These are phyloP conservation scores for Populus hybrid DNA, from an alignment of 441 rosid genomes.

Conservation along the genomic window DNA sequence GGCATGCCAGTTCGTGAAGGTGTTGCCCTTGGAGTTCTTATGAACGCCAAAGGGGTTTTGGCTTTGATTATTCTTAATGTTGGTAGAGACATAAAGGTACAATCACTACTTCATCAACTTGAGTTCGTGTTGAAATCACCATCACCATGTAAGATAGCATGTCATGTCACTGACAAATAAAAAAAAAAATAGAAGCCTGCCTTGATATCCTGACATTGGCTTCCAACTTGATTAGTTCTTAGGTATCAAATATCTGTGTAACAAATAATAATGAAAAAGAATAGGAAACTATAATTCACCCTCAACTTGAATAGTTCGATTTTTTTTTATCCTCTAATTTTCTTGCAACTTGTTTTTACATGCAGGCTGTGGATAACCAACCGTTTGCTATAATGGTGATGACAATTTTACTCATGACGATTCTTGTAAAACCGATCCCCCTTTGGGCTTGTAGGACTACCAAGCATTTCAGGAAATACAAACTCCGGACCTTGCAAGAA, in stretches of 20 bases:
- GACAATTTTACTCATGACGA: conserved; percentile 38
- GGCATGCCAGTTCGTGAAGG: conserved; percentile 29
- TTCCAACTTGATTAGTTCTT: background rate
- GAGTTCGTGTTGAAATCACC: background rate
- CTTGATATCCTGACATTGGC: background rate
- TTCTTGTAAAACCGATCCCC: conserved; percentile 41
- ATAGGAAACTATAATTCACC: too few species aligned
- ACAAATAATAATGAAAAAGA: too few species aligned
- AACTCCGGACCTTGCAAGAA: conserved; percentile 34
- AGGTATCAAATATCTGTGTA: too few species aligned
- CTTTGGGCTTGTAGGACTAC: conserved; percentile 22
- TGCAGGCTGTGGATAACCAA: conserved; percentile 40
- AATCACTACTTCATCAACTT: background rate
- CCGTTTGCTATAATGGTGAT: conserved; percentile 35
- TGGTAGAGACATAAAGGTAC: conserved; percentile 32
- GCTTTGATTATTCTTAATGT: conserved; percentile 36
- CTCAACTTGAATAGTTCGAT: too few species aligned
- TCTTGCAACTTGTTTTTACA: background rate
- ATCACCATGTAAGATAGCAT: background rate
- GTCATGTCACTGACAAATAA: background rate
- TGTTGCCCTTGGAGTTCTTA: conserved; percentile 39
- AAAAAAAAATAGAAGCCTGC: too few species aligned
- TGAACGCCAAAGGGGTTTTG: conserved; percentile 51
- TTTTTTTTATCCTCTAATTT: background rate
- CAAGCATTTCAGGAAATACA: conserved; percentile 21